Conservation (phyloP, 108 stramenopile species). For the Nitzschia putrida region DNA sequence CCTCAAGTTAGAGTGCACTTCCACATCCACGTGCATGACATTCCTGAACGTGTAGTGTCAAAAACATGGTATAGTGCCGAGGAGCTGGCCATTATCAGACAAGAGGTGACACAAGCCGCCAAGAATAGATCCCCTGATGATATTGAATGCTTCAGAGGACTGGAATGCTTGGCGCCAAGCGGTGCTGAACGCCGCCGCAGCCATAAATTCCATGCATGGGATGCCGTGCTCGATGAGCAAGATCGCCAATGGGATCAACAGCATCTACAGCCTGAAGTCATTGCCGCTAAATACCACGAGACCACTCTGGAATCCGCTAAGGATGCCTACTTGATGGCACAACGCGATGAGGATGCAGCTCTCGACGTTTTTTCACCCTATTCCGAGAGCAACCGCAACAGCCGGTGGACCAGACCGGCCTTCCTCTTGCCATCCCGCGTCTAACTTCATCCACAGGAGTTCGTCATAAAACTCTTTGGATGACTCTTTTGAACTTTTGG, state of each 20-base stretch:
- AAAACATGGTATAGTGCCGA: constrained; percentile 11
- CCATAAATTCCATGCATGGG: constrained; percentile 27
- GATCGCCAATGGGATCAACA: constrained; percentile 32
- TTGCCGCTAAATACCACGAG: constrained; percentile 1
- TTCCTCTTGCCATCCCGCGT: too few relatives aligned
- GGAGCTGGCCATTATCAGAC: constrained; percentile 6
- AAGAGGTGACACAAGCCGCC: not conserved
- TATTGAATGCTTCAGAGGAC: constrained; percentile 15
- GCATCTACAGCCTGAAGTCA: constrained; percentile 9
- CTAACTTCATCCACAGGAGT: too few relatives aligned
- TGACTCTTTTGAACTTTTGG: too few relatives aligned
- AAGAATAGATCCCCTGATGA: not conserved
- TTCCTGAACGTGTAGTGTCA: not conserved
- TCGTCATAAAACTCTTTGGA: too few relatives aligned
- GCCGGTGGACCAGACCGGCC: too few relatives aligned
- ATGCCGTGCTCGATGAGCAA: constrained; percentile 41
- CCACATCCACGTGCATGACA: constrained; percentile 9
- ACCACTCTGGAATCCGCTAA: not conserved
- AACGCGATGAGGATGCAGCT: not conserved
- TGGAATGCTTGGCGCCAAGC: constrained; percentile 32
- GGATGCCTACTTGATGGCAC: constrained; percentile 2
- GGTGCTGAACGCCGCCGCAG: constrained; percentile 31
- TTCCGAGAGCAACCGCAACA: too few relatives aligned
- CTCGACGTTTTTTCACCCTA: too few relatives aligned
- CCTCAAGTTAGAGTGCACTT: not conserved